A percentile compares a stretch with the other conserved stretches of the same genome.
These are phyloP conservation scores for Fraxinus dipetala DNA, from an alignment of 305 asterid genomes.

Conservation along the genomic window DNA sequence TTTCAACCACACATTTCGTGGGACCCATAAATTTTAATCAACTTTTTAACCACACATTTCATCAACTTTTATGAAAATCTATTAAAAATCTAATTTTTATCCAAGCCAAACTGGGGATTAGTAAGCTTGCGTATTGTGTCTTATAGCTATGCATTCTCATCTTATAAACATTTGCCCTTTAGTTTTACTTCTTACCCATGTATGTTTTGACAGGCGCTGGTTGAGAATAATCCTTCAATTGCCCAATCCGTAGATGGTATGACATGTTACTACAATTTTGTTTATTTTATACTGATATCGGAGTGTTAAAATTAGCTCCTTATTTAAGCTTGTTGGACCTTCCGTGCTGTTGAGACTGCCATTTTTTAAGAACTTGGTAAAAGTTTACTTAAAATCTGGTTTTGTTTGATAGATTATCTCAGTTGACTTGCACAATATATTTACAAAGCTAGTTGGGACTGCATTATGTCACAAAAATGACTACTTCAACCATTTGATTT, in stretches of 20 bases:
- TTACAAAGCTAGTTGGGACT: not conserved
- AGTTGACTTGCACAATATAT: not conserved
- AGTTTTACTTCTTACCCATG: conserved; percentile 1
- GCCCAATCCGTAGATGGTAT: conserved; percentile 56
- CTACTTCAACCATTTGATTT: not conserved
- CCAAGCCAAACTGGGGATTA: not conserved
- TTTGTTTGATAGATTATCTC: not conserved
- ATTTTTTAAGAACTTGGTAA: not conserved
- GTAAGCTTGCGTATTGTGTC: conserved; percentile 9
- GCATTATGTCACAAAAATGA: not conserved
- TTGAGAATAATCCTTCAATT: conserved; percentile 69
- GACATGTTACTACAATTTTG: conserved; percentile 4
- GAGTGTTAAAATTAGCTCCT: not conserved
- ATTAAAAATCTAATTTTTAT: too few species aligned
- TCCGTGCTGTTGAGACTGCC: not conserved
- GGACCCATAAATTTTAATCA: too few species aligned
- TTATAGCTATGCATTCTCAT: conserved; percentile 1
- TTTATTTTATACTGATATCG: not conserved
- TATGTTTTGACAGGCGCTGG: conserved; percentile 55
- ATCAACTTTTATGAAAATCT: too few species aligned
- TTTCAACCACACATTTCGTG: too few species aligned
- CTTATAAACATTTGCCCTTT: not conserved
- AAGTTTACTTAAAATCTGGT: not conserved
- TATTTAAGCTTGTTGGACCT: not conserved
- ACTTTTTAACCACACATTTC: too few species aligned